Percentiles rank a stretch among this genome's conserved stretches.
phyloP scores from a whole-genome alignment of 495 filamentous ascomycete genomes.

The Geopyxis carbonaria region DNA sequence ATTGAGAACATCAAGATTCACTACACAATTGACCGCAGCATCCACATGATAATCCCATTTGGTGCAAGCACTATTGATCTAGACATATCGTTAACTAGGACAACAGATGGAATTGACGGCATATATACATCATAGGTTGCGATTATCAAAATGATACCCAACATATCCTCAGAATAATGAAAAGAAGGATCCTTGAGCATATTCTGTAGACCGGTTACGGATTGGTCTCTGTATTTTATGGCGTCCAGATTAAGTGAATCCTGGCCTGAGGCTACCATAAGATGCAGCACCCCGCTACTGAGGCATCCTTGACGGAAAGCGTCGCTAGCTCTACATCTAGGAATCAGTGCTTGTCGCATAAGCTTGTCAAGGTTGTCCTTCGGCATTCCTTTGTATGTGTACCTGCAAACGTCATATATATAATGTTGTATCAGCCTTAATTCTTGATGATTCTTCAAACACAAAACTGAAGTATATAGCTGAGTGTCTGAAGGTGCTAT shows the following conservation, averaged over 20 bases:
- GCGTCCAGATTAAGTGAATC: not conserved
- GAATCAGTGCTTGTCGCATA: conserved; percentile 10
- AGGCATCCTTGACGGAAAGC: conserved; percentile 13
- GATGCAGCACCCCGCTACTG: conserved; percentile 11
- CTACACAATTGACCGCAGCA: conserved; percentile 15
- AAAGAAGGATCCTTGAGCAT: not conserved
- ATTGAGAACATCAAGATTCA: conserved; percentile 12
- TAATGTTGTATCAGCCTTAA: conserved; percentile 11
- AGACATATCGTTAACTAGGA: not conserved
- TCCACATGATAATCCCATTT: conserved; percentile 13
- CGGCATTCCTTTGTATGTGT: conserved; percentile 9
- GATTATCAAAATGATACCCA: not conserved
- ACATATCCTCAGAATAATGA: not conserved
- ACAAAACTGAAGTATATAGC: conserved; percentile 5
- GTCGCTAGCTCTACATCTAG: conserved; percentile 5
- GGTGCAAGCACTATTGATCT: not conserved
- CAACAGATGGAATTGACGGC: not conserved
- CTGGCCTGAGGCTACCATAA: not conserved
- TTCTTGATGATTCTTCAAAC: conserved; percentile 4
- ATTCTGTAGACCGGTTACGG: not conserved
- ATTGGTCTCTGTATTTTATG: not conserved
- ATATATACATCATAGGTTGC: not conserved
- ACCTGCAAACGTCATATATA: conserved; percentile 11
- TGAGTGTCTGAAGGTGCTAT: too few relatives aligned
- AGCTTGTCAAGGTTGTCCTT: not conserved